Base-by-base conservation (phyloP, 2,329 filamentous ascomycete genomes). In the Ciborinia camelliae region DNA sequence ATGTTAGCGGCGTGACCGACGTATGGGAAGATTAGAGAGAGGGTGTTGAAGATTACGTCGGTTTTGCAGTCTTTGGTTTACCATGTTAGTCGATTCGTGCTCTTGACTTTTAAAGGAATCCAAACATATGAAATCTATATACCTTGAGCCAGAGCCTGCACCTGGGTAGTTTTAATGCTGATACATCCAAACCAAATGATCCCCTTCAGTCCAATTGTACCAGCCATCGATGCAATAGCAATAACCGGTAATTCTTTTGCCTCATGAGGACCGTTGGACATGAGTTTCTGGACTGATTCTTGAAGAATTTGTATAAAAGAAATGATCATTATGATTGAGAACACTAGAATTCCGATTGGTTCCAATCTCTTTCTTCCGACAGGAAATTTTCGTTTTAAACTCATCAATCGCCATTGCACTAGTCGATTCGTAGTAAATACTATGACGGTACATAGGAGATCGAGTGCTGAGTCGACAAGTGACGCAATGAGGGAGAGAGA, bases 281-380 rank as follows among this genome's bases (percentile, higher is more conserved):
- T 75, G 12, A 87, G 72, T 70, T 85, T 86, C 67, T 79, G 68
- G 0, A 85, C 79, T 0, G 82, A 85, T 71, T 86, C 84, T 72
- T 86, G 79, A 23, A 86, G 72, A 62, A 87, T 84, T 69, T 86
- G 83, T 1, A 83, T 67, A 68, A 87, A 86, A 2, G 83, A 85
- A n/a, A 86, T 80, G 51, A 86, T 79, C 84, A 86, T 86, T 67
- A 84, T 82, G 70, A 86, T 82, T 45, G 79, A 81, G 74, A 86
- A 86, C 59, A 86, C 84, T 23, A 86, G 76, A 57, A 86, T 86
- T 0, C 84, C 84, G 5, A 86, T 74, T 0, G 84, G 84, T 68
- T 86, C 84, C 23, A 86, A 78, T 23, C 84, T 79, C 37, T 78
- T 76, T 30, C 81, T 77, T 4, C 81, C 81, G 10, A 86, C 84